These are phyloP conservation scores for Saitozyma sp. DNA, from an alignment of 768 basidiomycete genomes.

Conservation along the genomic window DNA sequence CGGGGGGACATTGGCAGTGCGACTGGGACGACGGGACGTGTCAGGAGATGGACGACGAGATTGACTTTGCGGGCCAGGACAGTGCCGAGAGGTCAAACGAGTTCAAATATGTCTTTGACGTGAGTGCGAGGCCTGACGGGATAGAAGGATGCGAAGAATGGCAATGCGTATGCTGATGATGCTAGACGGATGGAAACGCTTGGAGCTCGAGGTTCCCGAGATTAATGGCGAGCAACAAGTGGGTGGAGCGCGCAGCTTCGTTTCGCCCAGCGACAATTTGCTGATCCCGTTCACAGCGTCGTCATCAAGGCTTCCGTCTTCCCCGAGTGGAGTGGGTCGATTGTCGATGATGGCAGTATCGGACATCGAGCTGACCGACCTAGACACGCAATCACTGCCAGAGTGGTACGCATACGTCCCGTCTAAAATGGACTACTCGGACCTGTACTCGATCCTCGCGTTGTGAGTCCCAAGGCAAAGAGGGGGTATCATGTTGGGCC, in stretches of 20 bases:
- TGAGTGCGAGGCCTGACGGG: constrained; percentile 22
- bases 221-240: constrained; percentile 53
- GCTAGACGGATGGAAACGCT: constrained; percentile 52
- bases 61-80: constrained; percentile 49
- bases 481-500: neutral
- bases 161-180: neutral
- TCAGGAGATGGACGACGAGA: constrained; percentile 51
- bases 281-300: constrained; percentile 34
- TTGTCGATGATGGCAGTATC: neutral
- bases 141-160: neutral
- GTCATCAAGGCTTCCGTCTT: constrained; percentile 54
- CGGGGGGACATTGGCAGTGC: constrained; percentile 52
- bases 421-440: constrained; percentile 54
- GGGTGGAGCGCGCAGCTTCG: constrained; percentile 13
- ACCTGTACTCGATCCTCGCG: constrained; percentile 52
- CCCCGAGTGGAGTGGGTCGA: constrained; percentile 53
- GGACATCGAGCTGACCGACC: constrained; percentile 2
- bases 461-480: constrained; percentile 41
- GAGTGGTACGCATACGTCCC: constrained; percentile 55
- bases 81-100: constrained; percentile 49
- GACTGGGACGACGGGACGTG: constrained; percentile 52
- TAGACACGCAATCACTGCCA: constrained; percentile 51
- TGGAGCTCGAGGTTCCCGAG: constrained; percentile 54
- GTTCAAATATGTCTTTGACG: constrained; percentile 54
- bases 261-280: neutral